Base-by-base conservation (phyloP, 768 basidiomycete genomes). In the Udeniomyces megalosporus region DNA sequence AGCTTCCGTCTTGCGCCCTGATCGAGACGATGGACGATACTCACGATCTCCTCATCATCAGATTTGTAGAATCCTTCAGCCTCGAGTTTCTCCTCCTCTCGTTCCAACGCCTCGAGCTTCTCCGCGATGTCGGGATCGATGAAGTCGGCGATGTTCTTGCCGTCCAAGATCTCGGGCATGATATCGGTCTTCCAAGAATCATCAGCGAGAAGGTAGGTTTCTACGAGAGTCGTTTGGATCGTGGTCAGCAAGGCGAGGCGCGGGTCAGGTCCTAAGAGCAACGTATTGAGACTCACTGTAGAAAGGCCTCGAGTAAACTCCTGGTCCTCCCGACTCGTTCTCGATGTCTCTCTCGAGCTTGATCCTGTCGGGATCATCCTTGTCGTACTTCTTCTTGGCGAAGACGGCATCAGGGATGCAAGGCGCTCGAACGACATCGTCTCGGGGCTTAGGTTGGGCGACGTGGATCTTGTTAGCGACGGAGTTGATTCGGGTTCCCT, bases 121-220 rank as follows among this genome's bases (percentile, higher is more conserved):
- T 92, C 92, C 22, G 82, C 84, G 65, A 99, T 97, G 70, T 99
- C 95, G 24, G 90, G 86, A 74, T 97, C 93, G 73, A 97, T 87
- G 66, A 99, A 99, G 78, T 99, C 95, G 26, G 92, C 93, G 57
- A 97, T 76, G 76, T 99, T 99, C 81, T 96, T 96, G 76, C 95
- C 95, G 68, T 96, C 83, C 84, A 89, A 83, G 70, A 99, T 88
- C 73, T 99, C 95, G n/a, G 95, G 95, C n/a, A 97, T 85, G 67
- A 82, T 79, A 70, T 99, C 95, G 76, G 82, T 78, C 77, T 95
- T 99, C 95, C 95, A 99, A 48, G 87, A 84, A 42, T 86, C 82
- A 71, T 95, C 83, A 26, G 82, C 79, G 62, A 99, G 82, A 29
- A 95, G 61, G 75, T 95, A 97, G 73, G 88, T 81, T 79, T 89